phyloP scores from a whole-genome alignment of 1,284 basidiomycete genomes.

The Moesziomyces sp. region DNA sequence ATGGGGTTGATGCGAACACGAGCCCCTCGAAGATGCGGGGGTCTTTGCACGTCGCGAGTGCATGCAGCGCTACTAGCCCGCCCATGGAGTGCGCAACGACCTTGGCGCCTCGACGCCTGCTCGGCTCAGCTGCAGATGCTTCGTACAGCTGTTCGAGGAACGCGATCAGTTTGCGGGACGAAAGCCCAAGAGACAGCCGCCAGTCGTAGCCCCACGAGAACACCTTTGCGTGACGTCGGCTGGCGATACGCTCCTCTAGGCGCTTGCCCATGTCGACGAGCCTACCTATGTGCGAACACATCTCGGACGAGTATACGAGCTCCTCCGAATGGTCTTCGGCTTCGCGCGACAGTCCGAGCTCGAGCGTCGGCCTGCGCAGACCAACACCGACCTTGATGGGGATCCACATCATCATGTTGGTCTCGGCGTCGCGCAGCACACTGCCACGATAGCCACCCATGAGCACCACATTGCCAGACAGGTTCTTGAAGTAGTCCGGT shows the following conservation, averaged over 20 bases:
- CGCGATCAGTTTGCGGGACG: slow-evolving; percentile 18
- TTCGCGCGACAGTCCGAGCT: slow-evolving; percentile 56
- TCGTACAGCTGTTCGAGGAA: slow-evolving; percentile 50
- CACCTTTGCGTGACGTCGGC: slow-evolving; percentile 48
- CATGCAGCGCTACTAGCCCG: slow-evolving; percentile 66
- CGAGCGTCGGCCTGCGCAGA: slow-evolving; percentile 59
- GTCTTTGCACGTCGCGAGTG: slow-evolving; percentile 55
- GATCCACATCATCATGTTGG: slow-evolving; percentile 63
- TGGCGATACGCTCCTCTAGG: slow-evolving; percentile 47
- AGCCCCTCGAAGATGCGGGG: slow-evolving; percentile 65
- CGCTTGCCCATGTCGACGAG: slow-evolving; percentile 64
- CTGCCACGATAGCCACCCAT: slow-evolving; percentile 66
- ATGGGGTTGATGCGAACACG: slow-evolving; percentile 66
- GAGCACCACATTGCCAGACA: slow-evolving; percentile 65
- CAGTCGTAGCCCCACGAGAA: slow-evolving; percentile 67
- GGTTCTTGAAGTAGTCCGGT: slow-evolving; percentile 53
- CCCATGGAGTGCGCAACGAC: slow-evolving; percentile 68
- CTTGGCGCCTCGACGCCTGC: slow-evolving; percentile 57
- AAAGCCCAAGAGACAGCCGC: slow-evolving; percentile 45
- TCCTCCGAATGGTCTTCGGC: slow-evolving; percentile 57
- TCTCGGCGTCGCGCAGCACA: slow-evolving; percentile 63
- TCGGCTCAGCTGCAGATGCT: slow-evolving; percentile 18
- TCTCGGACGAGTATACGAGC: slow-evolving; percentile 58
- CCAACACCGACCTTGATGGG: slow-evolving; percentile 64
- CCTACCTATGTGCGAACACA: slow-evolving; percentile 57